Evolutionary conservation across 768 basidiomycete species (phyloP).

Genomic region (Trametes gibbosa): DNA sequence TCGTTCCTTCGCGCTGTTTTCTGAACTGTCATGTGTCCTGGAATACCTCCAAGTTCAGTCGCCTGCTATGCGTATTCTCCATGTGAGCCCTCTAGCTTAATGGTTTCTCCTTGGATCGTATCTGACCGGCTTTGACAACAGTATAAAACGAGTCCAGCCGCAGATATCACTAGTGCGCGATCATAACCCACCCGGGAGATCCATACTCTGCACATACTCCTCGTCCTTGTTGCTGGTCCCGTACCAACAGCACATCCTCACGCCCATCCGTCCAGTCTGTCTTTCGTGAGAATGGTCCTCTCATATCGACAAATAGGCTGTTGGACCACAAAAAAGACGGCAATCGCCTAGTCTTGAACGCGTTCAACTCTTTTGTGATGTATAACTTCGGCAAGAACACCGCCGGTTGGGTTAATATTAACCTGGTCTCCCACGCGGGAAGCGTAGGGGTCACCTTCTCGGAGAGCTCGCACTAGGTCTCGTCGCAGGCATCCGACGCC

Average conservation of each 20-base stretch:
- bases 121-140: background rate
- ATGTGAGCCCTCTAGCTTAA: background rate
- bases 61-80: too few species aligned
- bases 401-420: slow-evolving; percentile 14
- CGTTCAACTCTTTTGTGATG: slow-evolving; percentile 10
- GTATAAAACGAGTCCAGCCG: background rate
- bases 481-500: slow-evolving; percentile 6
- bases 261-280: slow-evolving; percentile 12
- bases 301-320: background rate
- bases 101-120: background rate
- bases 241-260: slow-evolving; percentile 14
- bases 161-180: too few species aligned
- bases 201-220: background rate
- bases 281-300: slow-evolving; percentile 1
- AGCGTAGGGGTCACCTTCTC: slow-evolving; percentile 16
- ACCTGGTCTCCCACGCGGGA: background rate
- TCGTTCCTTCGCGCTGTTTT: background rate
- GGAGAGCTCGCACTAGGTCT: slow-evolving; percentile 15
- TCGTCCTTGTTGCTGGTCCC: background rate
- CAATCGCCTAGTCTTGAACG: background rate
- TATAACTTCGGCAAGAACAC: slow-evolving; percentile 20
- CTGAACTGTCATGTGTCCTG: slow-evolving; percentile 5
- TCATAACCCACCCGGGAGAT: background rate
- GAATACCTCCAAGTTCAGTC: too few species aligned
- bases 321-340: background rate